Base-by-base conservation (phyloP, 345 rosid genomes). In the Pugionium cornutum region DNA sequence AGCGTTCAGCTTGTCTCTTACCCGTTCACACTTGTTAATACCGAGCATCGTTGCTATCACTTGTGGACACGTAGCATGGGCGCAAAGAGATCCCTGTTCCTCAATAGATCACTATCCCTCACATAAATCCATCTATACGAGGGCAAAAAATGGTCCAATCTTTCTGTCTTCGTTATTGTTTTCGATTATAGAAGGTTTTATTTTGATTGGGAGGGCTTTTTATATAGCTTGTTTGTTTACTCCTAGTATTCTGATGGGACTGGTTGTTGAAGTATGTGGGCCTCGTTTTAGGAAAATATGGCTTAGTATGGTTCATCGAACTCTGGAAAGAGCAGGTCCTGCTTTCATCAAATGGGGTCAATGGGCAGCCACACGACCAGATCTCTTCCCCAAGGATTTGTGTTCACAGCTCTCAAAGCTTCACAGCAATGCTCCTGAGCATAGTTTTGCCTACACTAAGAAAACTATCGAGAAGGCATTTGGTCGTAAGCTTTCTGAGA, bases 341-440 rank as follows among this genome's bases (percentile, higher is more conserved):
- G 99, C 99, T 33, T 91, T 95, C 74, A 95, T 95, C 67, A 95
- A 95, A 83, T 95, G 99, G 99, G 99, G 99, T 55, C 99, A 95
- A 66, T 95, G 99, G 99, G 99, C 97, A 53, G 99, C 99, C 25
- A 86, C 97, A 4, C 79, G 99, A 62, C 99, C 99, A 2, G 99
- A 95, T 77, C 89, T 95, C 55, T 95, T 95, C 73, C 89, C 95
- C 33, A 77, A 83, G 77, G 99, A 95, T 83, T 66, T 95, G 42
- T 95, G 99, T 58, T 80, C 75, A 29, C 83, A 91, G 78, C 99
- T 95, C 67, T 71, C 99, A 11, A 88, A 88, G 77, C 96, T 95
- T 63, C 99, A 95, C 47, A 79, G 78, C 2, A 79, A 86, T 71
- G 97, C 99, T 53, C 99, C 99, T 42, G 77, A 86, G 70, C 97